Conservation (phyloP, 129 eudicot genomes). For the Mikania micrantha region DNA sequence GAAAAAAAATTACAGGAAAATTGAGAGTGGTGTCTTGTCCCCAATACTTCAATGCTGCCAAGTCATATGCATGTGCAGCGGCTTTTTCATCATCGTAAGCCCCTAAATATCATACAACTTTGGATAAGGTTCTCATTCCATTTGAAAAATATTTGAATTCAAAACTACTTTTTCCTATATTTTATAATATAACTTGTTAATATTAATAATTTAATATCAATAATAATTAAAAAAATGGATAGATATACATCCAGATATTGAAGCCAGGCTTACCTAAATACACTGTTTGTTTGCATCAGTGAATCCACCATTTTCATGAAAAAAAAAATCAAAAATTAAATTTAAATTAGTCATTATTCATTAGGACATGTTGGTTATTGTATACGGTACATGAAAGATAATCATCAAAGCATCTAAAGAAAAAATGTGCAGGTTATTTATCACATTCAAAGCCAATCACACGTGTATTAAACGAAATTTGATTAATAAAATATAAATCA, state of each 20-base stretch:
- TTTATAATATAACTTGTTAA: background rate
- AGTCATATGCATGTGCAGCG: slow-evolving; percentile 93
- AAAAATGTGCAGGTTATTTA: too few relatives aligned
- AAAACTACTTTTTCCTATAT: slow-evolving; percentile 9
- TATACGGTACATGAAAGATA: too few relatives aligned
- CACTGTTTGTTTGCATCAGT: slow-evolving; percentile 49
- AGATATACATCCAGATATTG: slow-evolving; percentile 3
- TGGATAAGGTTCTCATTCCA: slow-evolving; percentile 19
- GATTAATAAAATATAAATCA: too few relatives aligned
- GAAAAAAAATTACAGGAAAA: slow-evolving; percentile 49
- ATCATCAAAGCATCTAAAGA: too few relatives aligned
- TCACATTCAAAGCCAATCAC: too few relatives aligned
- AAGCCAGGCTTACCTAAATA: slow-evolving; percentile 62
- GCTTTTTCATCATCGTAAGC: slow-evolving; percentile 89
- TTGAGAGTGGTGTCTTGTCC: slow-evolving; percentile 74
- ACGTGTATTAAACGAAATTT: too few relatives aligned
- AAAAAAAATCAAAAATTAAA: slow-evolving; percentile 8
- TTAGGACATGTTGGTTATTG: too few relatives aligned
- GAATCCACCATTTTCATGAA: slow-evolving; percentile 25
- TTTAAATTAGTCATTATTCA: background rate
- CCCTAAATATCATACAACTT: slow-evolving; percentile 41
- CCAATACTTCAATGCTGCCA: slow-evolving; percentile 96
- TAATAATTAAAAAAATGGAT: background rate
- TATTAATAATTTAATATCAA: background rate
- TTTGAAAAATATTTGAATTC: slow-evolving; percentile 12